Base-by-base conservation (phyloP, 2,329 filamentous ascomycete genomes). In the Colletotrichum gloeosporioides region DNA sequence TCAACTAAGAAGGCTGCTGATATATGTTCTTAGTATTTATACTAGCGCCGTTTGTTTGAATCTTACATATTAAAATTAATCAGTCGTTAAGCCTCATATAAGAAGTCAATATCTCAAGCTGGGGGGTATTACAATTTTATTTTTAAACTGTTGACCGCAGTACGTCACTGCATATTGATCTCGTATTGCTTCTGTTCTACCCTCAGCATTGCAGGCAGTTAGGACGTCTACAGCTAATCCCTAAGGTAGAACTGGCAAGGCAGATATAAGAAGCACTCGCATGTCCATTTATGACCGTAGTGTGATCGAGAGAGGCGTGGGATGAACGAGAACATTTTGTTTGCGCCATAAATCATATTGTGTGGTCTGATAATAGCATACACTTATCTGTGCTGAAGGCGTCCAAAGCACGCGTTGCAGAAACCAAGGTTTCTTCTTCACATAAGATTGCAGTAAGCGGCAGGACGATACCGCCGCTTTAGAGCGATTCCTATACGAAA, bases 371-470 rank as follows among this genome's bases (percentile, higher is more conserved):
- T 3, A 44, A 3, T 3, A 18, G 16, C 36, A 44, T 44, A 16
- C 36, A 44, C 16, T 44, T 44, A 18, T 9, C 18, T 8, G 8
- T 44, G 36, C 4, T 18, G 36, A 44, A 8, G 36, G 18, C 36
- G 36, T 44, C 4, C 8, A 44, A 44, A 44, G 36, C 36, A 44
- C 36, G 18, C 4, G 9, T 6, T 44, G 36, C 3, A 9, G 18
- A 16, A 44, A 44, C 36, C 16, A 9, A 44, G 9, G 36, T 44
- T 44, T 44, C 36, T 44, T 44, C 36, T 18, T 18, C 8, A 18
- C 2, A 44, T 44, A 6, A 5, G 18, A 18, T 44, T 18, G 0
- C 4, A 10, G 8, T 9, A 0, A 6, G 36, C 18, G 8, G 5
- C 8, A 44, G 36, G 8, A 3, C 1, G 16, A 18, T 44, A 18